Evolutionary conservation across 805 yeast genomes (phyloP).

Genomic region (Starmera pachycereana): DNA sequence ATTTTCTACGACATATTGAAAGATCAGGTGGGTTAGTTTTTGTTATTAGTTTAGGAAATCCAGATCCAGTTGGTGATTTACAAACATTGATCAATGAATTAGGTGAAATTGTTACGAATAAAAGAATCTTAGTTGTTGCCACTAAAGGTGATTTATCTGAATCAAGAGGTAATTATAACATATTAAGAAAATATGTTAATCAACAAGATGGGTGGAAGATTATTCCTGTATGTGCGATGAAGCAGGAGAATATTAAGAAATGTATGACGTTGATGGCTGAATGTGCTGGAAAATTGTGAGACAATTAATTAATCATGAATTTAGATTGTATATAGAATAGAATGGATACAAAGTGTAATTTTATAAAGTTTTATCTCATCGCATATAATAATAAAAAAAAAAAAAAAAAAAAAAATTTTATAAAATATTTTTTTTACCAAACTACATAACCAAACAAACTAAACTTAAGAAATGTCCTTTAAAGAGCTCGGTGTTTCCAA

Average conservation of each 20-base stretch:
- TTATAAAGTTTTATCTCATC: too few relatives aligned
- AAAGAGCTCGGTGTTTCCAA: constrained; percentile 63
- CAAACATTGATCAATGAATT: constrained; percentile 56
- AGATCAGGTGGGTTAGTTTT: constrained; percentile 84
- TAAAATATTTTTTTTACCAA: too few relatives aligned
- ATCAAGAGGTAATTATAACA: constrained; percentile 35
- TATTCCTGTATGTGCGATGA: constrained; percentile 78
- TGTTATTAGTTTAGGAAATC: constrained; percentile 66
- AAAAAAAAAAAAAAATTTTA: too few relatives aligned
- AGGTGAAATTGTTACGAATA: constrained; percentile 52
- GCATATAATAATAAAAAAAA: too few relatives aligned
- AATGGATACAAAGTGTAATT: too few relatives aligned
- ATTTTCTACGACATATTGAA: constrained; percentile 85
- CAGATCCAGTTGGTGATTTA: constrained; percentile 59
- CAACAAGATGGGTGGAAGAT: constrained; percentile 44
- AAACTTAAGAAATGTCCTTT: constrained; percentile 24
- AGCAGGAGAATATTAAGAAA: constrained; percentile 59
- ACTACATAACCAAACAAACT: neutral
- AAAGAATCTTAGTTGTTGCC: constrained; percentile 67
- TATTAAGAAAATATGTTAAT: constrained; percentile 35
- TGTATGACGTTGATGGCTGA: constrained; percentile 67
- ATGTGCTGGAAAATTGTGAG: constrained; percentile 17
- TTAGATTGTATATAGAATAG: too few relatives aligned
- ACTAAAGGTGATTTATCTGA: constrained; percentile 84
- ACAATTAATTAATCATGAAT: too few relatives aligned